Evolutionary conservation across 1,139 yeast species (phyloP).

Genomic region (Pichia norvegensis): DNA sequence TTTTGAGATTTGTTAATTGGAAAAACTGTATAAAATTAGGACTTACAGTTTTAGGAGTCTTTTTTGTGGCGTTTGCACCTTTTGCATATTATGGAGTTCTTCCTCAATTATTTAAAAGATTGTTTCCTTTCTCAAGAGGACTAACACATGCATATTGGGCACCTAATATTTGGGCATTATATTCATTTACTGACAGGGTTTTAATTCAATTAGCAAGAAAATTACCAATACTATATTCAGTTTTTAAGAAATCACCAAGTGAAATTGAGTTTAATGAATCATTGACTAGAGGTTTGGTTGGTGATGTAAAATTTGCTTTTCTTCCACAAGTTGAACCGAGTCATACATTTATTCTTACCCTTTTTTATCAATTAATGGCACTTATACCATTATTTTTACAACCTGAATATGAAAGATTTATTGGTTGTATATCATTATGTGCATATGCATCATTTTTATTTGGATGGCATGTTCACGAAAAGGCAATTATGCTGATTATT

Average conservation of each 20-base stretch:
- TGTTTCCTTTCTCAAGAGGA: conserved; percentile 93
- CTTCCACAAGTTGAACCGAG: conserved; percentile 76
- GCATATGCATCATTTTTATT: conserved; percentile 87
- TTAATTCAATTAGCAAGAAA: conserved; percentile 39
- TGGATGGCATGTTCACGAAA: conserved; percentile 99
- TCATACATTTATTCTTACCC: conserved; percentile 66
- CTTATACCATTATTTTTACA: conserved; percentile 65
- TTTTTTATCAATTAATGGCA: conserved; percentile 75
- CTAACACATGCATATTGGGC: conserved; percentile 99
- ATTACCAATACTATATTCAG: conserved; percentile 17
- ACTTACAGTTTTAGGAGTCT: conserved; percentile 53
- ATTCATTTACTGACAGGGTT: conserved; percentile 75
- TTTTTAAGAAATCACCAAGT: conserved; percentile 5
- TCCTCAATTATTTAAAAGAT: conserved; percentile 56
- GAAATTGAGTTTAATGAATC: conserved; percentile 6
- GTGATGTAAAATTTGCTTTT: conserved; percentile 76
- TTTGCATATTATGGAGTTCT: conserved; percentile 57
- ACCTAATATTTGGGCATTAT: conserved; percentile 93
- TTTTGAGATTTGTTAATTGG: conserved; percentile 49
- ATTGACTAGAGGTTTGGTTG: conserved; percentile 78
- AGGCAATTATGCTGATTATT: conserved; percentile 84
- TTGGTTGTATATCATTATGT: conserved; percentile 81
- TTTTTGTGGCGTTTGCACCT: conserved; percentile 72
- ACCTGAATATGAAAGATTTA: conserved; percentile 70
- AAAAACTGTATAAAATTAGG: conserved; percentile 54